A percentile compares a stretch with the other conserved stretches of the same genome.
Conservation (phyloP, 169 alveolate genomes). For the Cyclospora cayetanensis region DNA sequence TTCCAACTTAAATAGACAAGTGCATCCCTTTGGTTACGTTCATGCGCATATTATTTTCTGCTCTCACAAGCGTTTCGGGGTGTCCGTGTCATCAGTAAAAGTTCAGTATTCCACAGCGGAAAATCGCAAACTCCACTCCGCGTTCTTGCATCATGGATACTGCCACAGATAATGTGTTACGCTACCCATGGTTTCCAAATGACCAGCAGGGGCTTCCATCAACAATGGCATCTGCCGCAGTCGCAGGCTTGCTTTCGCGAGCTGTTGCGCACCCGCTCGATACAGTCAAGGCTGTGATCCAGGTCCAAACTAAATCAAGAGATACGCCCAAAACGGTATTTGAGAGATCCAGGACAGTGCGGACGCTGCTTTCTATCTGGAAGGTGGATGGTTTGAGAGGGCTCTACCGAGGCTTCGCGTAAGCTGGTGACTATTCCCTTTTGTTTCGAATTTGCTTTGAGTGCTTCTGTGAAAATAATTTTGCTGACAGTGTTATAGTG, state of each 20-base stretch:
- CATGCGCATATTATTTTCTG: no score
- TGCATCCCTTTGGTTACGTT: no score
- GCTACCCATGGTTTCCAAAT: constrained; percentile 1
- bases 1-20: no score
- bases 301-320: constrained; percentile 38
- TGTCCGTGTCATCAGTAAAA: no score
- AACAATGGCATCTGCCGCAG: constrained; percentile 63
- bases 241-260: constrained; percentile 59
- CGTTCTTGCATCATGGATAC: not conserved
- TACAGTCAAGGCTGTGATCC: constrained; percentile 71
- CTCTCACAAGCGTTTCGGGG: no score
- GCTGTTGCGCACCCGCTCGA: constrained; percentile 65
- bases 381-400: constrained; percentile 15
- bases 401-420: constrained; percentile 70
- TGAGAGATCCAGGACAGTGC: constrained; percentile 1
- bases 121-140: no score
- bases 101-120: no score
- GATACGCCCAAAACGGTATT: not conserved
- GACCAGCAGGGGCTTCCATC: constrained; percentile 47
- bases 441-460: not conserved
- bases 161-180: not conserved
- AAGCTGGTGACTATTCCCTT: not conserved
- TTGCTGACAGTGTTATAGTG: not conserved
- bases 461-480: not conserved
- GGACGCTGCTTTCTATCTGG: not conserved